These are phyloP conservation scores for Calocybe cyanea DNA, from an alignment of 768 basidiomycete species.

Conservation along the genomic window DNA sequence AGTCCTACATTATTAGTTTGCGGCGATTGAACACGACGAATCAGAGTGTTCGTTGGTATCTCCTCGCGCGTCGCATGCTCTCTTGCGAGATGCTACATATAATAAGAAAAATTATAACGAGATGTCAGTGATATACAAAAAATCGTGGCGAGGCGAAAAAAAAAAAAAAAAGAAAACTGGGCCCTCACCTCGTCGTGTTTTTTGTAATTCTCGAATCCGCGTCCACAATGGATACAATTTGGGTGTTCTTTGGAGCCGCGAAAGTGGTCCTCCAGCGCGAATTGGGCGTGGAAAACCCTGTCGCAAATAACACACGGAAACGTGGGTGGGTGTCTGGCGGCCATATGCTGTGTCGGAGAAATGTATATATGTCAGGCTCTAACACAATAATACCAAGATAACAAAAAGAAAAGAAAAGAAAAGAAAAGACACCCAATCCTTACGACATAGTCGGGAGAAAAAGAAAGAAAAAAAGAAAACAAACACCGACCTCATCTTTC, in stretches of 20 bases:
- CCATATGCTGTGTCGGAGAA: slow-evolving; percentile 1
- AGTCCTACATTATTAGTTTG: too few relatives aligned
- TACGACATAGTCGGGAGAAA: too few relatives aligned
- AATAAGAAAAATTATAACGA: too few relatives aligned
- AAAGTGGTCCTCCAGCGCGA: slow-evolving; percentile 8
- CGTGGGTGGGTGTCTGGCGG: slow-evolving; percentile 6
- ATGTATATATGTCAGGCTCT: too few relatives aligned
- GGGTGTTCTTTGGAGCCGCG: slow-evolving; percentile 8
- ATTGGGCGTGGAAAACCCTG: not conserved
- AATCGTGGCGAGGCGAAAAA: too few relatives aligned
- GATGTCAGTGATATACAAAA: too few relatives aligned
- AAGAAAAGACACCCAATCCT: not conserved
- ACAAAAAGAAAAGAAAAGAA: not conserved
- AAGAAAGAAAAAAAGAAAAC: not conserved
- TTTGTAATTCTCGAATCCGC: slow-evolving; percentile 2
- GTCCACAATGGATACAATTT: slow-evolving; percentile 7
- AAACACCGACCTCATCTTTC: slow-evolving; percentile 2
- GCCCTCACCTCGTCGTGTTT: slow-evolving; percentile 3
- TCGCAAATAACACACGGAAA: slow-evolving; percentile 3
- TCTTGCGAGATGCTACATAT: too few relatives aligned
- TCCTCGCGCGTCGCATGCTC: too few relatives aligned
- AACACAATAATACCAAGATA: too few relatives aligned
- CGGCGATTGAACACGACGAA: too few relatives aligned
- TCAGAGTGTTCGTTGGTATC: too few relatives aligned
- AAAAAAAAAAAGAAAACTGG: too few relatives aligned